Percentiles rank a stretch among this genome's conserved stretches.
Evolutionary conservation across 2,329 filamentous ascomycete genomes (phyloP).

Genomic region (Lachnellula suecica): DNA sequence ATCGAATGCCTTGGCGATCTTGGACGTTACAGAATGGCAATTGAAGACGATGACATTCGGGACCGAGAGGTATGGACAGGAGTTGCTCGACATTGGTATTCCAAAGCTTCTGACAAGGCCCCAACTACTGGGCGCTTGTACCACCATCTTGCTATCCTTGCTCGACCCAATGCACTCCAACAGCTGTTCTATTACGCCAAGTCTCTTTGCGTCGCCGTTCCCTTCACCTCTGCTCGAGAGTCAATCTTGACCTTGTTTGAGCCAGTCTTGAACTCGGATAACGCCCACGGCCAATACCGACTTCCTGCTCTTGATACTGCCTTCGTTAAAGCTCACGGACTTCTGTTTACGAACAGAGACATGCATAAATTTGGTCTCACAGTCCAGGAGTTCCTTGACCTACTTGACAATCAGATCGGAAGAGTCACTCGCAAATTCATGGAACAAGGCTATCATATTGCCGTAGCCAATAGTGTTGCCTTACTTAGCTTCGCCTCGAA

Average conservation of each 20-base stretch:
- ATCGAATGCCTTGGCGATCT: constrained; percentile 83
- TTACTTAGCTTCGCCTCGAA: constrained; percentile 30
- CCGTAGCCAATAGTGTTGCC: constrained; percentile 42
- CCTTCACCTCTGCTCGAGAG: constrained; percentile 65
- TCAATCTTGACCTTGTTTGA: constrained; percentile 70
- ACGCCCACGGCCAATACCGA: constrained; percentile 36
- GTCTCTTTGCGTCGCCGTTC: constrained; percentile 57
- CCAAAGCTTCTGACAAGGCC: constrained; percentile 67
- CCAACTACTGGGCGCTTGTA: constrained; percentile 78
- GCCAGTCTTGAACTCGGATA: constrained; percentile 46
- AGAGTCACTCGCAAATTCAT: constrained; percentile 43
- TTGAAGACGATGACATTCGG: constrained; percentile 76
- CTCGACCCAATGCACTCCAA: constrained; percentile 65
- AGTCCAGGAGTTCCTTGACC: constrained; percentile 47
- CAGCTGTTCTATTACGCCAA: constrained; percentile 74
- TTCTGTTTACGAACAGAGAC: constrained; percentile 57
- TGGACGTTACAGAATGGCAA: constrained; percentile 82
- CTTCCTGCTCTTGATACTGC: constrained; percentile 51
- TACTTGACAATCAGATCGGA: constrained; percentile 58
- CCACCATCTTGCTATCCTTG: constrained; percentile 82
- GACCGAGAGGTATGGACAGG: constrained; percentile 78
- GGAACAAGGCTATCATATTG: constrained; percentile 54
- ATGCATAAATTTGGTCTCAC: constrained; percentile 46
- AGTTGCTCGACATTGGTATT: constrained; percentile 74
- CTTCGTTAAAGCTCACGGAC: constrained; percentile 64